Base-by-base conservation (phyloP, 1,284 basidiomycete species). In the Microbotryum lychnidis-dioicae region DNA sequence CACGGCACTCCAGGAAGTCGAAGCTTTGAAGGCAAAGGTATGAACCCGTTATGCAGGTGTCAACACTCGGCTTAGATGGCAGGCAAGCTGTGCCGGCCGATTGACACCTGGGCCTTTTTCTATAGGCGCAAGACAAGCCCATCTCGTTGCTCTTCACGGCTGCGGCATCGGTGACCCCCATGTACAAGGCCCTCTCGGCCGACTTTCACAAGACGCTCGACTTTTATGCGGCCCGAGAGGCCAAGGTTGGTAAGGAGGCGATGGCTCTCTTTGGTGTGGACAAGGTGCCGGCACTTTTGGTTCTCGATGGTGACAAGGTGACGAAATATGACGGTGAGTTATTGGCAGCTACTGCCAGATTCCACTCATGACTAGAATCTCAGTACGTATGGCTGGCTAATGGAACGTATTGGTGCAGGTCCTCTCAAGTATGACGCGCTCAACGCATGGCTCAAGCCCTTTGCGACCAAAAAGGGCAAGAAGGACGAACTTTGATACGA, bases 101-200 rank as follows among this genome's bases (percentile, higher is more conserved):
- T 31, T 16, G 12, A 42, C 6, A 42, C 16, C 16, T 18, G 1
- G 16, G 37, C 37, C 37, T 3, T 12, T 42, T 9, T 21, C 10
- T 27, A 5, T 50, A 68, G 66, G 61, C 66, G 9, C 20, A 44
- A 2, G 31, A 47, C 25, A 69, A 67, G 57, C 71, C 71, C 21
- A 46, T 71, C 53, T 61, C 70, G 7, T 58, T 73, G 45, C 58
- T 73, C 16, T 63, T 73, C 54, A 73, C 71, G 21, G 68, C 70
- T 4, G 66, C 70, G 6, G 60, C 61, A 6, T 62, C 62, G 8
- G 65, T 69, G 23, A 69, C 71, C 4, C 64, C 71, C 6, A 62
- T 73, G 7, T 73, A 71, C 63, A 73, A 73, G 42, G 71, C 70
- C 18, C 69, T 73, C 37, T 72, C 71, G 51, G 67, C 69, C 44